A percentile compares a stretch with the other conserved stretches of the same genome.
phyloP scores from a whole-genome alignment of 2,329 filamentous ascomycete genomes.

The Fusarium buharicum region DNA sequence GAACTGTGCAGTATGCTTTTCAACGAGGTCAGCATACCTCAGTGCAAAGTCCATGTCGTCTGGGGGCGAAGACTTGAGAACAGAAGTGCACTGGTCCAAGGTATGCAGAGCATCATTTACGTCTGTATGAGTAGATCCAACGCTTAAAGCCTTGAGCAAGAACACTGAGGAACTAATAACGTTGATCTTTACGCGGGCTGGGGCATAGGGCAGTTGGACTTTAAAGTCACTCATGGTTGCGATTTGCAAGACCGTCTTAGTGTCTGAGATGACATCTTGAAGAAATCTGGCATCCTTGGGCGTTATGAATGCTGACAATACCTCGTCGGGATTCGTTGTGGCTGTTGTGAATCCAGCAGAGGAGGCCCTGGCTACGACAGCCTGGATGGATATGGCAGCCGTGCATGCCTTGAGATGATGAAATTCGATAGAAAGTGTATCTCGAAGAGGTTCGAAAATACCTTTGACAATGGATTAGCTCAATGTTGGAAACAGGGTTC shows the following conservation, averaged over 20 bases:
- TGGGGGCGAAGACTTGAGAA: constrained; percentile 18
- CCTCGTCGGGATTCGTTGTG: constrained; percentile 15
- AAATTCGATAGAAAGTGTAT: constrained; percentile 31
- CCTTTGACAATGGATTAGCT: background rate
- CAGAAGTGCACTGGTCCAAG: constrained; percentile 31
- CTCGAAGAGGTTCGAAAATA: constrained; percentile 12
- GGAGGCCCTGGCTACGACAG: constrained; percentile 32
- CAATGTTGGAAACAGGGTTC: background rate
- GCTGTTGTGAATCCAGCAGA: constrained; percentile 10
- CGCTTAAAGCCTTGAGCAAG: constrained; percentile 38
- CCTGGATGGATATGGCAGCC: constrained; percentile 36
- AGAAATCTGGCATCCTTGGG: constrained; percentile 32
- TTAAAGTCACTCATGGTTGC: constrained; percentile 31
- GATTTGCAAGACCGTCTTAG: constrained; percentile 24
- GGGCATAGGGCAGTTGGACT: constrained; percentile 27
- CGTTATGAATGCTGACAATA: constrained; percentile 26
- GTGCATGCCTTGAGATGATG: constrained; percentile 39
- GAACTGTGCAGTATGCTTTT: constrained; percentile 37
- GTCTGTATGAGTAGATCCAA: constrained; percentile 27
- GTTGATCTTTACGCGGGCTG: constrained; percentile 30
- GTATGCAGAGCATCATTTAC: constrained; percentile 20
- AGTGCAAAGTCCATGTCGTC: constrained; percentile 44
- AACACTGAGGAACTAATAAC: constrained; percentile 41
- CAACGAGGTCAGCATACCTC: constrained; percentile 38
- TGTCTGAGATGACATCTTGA: constrained; percentile 36